phyloP scores from a whole-genome alignment of 164 flowering plant species.

The Umbellularia californica region DNA sequence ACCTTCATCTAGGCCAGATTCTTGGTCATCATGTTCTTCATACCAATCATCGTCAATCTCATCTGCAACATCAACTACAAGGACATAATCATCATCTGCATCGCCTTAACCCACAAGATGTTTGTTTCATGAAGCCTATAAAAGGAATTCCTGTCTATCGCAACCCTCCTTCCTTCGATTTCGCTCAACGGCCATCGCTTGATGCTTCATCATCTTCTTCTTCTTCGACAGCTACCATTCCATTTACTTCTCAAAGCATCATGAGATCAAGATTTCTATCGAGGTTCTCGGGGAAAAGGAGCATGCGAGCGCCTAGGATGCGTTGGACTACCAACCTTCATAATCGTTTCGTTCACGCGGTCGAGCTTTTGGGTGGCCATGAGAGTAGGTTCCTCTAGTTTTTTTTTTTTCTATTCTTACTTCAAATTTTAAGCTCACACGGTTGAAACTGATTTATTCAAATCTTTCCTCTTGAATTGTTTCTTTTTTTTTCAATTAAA shows the following conservation, averaged over 20 bases:
- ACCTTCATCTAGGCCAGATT: conserved; percentile 16
- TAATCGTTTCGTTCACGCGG: conserved; percentile 94
- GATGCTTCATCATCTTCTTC: conserved; percentile 19
- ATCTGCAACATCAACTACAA: conserved; percentile 18
- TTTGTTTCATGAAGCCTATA: conserved; percentile 65
- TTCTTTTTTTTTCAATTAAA: not conserved
- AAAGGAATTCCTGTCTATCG: conserved; percentile 90
- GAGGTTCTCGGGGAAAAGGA: conserved; percentile 73
- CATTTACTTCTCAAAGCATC: conserved; percentile 31
- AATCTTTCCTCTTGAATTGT: not conserved
- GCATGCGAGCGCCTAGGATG: conserved; percentile 95
- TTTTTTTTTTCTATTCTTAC: not conserved
- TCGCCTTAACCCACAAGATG: conserved; percentile 28
- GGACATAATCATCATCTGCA: conserved; percentile 4
- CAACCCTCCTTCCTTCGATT: conserved; percentile 37
- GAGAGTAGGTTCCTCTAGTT: conserved; percentile 53
- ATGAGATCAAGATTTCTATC: conserved; percentile 73
- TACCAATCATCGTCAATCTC: conserved; percentile 12
- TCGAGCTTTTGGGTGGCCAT: conserved; percentile 97
- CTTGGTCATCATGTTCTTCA: not conserved
- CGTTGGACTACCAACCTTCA: conserved; percentile 95
- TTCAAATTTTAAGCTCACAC: not conserved
- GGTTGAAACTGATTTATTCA: not conserved
- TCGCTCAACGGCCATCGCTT: conserved; percentile 27
- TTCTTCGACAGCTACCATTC: conserved; percentile 15